Base-by-base conservation (phyloP, 257 asterid species). In the Ajuga chamaepitys region DNA sequence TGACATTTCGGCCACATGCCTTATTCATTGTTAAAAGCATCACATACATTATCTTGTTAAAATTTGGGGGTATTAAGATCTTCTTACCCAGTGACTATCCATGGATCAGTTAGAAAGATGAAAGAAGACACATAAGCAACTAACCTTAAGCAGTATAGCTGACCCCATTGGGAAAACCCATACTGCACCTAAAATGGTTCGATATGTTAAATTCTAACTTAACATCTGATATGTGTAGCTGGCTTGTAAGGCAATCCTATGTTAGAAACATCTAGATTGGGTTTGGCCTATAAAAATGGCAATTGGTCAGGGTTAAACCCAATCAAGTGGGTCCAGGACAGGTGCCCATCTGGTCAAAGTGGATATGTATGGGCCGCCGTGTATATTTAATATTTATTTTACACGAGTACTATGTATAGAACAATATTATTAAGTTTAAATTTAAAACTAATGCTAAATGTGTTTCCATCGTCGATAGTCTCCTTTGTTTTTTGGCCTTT, bases 41-140 rank as follows among this genome's bases (percentile, higher is more conserved):
- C 66, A 56, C 50, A 68, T 30, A 45, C 46, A 42, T 44, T 37
- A n/a, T n/a, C n/a, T n/a, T n/a, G n/a, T n/a, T n/a, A n/a, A n/a
- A n/a, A n/a, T n/a, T n/a, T 24, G 58, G 35, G 50, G 25, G 45
- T 20, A 46, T 52, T 14, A 28, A 65, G n/a, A 51, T 50, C 22
- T 21, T 16, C 48, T 70, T 28, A 30, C 45, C 25, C 24, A 32
- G 7, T 51, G 58, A 21, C 58, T 53, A 14, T 20, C 48, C 40
- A 52, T 44, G 9, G 50, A 20, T 22, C 54, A 22, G 65, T 42
- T 48, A 62, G 40, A 57, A 72, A 45, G 26, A 45, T 30, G n/a
- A n/a, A n/a, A n/a, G n/a, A 56, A 16, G 62, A 46, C 38, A 37
- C 42, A 46, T 56, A 34, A 35, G 62, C 46, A 48, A 53, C 25